Conservation (phyloP, 2,329 filamentous ascomycete genomes). For the Arthrinium phaeospermum region DNA sequence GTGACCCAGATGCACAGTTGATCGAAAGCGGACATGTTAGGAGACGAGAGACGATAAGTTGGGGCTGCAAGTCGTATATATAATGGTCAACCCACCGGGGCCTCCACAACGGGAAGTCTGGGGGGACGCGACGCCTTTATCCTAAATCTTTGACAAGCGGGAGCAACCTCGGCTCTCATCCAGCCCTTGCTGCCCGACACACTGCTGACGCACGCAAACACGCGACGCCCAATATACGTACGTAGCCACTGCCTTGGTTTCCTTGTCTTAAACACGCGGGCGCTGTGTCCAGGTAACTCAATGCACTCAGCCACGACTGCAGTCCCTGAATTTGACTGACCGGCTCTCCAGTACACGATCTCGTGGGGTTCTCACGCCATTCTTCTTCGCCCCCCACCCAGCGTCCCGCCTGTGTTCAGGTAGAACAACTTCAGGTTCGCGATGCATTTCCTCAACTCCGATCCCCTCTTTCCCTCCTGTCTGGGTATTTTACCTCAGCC, state of each 20-base stretch:
- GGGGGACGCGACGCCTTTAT: not conserved
- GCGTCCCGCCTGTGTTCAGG: not conserved
- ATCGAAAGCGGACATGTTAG: constrained; percentile 8
- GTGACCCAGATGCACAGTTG: not conserved
- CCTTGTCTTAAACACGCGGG: constrained; percentile 14
- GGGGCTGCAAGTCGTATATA: not conserved
- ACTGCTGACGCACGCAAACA: not conserved
- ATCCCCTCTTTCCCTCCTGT: not conserved
- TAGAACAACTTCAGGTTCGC: not conserved
- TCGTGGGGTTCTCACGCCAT: not conserved
- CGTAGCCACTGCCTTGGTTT: not conserved
- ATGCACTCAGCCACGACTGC: not conserved
- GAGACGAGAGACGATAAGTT: not conserved
- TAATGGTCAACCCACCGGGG: not conserved
- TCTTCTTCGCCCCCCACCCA: not conserved
- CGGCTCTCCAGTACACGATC: not conserved
- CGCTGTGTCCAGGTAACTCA: constrained; percentile 14
- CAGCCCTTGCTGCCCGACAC: not conserved
- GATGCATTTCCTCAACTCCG: not conserved
- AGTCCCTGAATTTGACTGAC: not conserved
- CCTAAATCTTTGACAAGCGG: not conserved
- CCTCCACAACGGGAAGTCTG: not conserved
- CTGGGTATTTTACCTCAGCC: not conserved
- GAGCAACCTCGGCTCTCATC: not conserved
- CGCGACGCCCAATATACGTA: not conserved